Percentiles rank a stretch among this genome's conserved stretches.
Evolutionary conservation across 1,139 yeast genomes (phyloP).

Genomic region (Blastobotrys persicus): DNA sequence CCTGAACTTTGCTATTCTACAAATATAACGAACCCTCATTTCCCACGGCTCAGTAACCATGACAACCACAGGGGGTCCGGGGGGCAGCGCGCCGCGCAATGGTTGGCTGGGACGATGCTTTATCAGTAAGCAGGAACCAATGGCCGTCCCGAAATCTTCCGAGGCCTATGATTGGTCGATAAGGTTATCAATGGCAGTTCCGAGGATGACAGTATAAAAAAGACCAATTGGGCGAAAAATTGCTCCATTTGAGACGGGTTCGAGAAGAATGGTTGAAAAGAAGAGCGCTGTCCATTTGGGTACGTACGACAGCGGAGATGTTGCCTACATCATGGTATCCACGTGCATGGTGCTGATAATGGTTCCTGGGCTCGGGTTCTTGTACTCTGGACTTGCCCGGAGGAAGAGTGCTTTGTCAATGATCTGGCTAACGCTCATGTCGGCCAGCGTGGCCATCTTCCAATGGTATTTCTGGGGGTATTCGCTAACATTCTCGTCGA

Average conservation of each 20-base stretch:
- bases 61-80: too few relatives aligned
- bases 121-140: background rate
- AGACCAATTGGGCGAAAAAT: too few relatives aligned
- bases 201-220: background rate
- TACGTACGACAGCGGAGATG: slow-evolving; percentile 50
- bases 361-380: slow-evolving; percentile 93
- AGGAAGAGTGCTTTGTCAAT: slow-evolving; percentile 86
- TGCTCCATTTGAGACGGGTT: too few relatives aligned
- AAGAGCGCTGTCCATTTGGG: slow-evolving; percentile 12
- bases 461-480: slow-evolving; percentile 99
- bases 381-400: slow-evolving; percentile 90
- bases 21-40: too few relatives aligned
- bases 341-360: slow-evolving; percentile 81
- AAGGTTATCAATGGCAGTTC: background rate
- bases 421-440: slow-evolving; percentile 78
- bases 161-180: background rate
- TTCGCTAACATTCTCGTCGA: slow-evolving; percentile 76
- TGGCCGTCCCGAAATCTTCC: background rate
- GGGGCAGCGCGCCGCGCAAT: too few relatives aligned
- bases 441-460: slow-evolving; percentile 73
- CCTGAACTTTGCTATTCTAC: too few relatives aligned
- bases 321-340: slow-evolving; percentile 49
- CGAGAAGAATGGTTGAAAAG: background rate
- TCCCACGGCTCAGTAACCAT: too few relatives aligned
- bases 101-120: too few relatives aligned